phyloP scores from a whole-genome alignment of 345 rosid species.

The Zanthoxylum bungeanum region DNA sequence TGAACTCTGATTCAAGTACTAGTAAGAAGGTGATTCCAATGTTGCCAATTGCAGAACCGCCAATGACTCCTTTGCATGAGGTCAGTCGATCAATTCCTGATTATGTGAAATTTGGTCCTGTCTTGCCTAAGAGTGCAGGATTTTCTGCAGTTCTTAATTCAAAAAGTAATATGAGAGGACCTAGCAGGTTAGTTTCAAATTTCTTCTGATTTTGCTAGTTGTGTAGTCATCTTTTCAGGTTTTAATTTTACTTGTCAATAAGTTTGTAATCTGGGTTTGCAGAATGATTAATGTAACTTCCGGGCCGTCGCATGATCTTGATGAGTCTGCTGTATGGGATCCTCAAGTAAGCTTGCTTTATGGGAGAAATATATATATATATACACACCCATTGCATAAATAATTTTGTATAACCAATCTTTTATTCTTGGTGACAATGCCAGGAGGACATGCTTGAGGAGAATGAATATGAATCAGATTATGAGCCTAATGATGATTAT shows the following conservation, averaged over 20 bases:
- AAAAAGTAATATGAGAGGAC: conserved; percentile 23
- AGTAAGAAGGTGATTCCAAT: conserved; percentile 48
- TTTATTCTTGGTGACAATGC: conserved; percentile 8
- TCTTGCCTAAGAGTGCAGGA: conserved; percentile 53
- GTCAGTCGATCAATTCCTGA: conserved; percentile 51
- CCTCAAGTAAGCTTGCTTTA: conserved; percentile 35
- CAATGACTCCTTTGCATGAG: conserved; percentile 58
- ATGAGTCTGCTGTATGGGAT: conserved; percentile 32
- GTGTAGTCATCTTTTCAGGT: no score
- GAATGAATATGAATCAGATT: conserved; percentile 27
- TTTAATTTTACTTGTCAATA: no score
- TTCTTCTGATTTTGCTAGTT: no score
- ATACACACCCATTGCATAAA: not conserved
- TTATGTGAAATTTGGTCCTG: conserved; percentile 60
- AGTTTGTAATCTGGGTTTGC: no score
- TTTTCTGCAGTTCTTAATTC: conserved; percentile 35
- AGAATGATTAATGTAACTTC: conserved; percentile 34
- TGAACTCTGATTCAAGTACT: conserved; percentile 36
- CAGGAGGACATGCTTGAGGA: conserved; percentile 36
- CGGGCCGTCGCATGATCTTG: conserved; percentile 16
- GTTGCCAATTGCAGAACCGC: conserved; percentile 70
- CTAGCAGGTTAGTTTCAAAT: conserved; percentile 55
- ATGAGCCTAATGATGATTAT: conserved; percentile 29
- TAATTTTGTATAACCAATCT: conserved; percentile 3
- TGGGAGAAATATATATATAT: not conserved